A percentile compares a stretch with the other conserved stretches of the same genome.
phyloP scores from a whole-genome alignment of 2,329 filamentous ascomycete species.

The Epichloe aotearoae region DNA sequence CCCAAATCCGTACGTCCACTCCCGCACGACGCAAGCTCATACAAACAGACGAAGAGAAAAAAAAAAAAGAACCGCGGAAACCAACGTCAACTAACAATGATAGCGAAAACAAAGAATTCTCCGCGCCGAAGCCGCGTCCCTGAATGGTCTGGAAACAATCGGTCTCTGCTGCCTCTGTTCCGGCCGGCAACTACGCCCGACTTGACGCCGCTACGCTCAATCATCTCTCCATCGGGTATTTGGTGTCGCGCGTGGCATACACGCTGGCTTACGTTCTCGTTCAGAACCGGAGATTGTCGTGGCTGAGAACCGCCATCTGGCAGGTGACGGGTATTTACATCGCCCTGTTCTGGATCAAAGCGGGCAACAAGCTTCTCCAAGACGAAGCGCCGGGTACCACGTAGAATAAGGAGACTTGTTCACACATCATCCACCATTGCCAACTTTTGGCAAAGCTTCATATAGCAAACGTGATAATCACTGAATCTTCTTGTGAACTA shows the following conservation, averaged over 20 bases:
- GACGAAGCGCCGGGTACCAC: too few species aligned
- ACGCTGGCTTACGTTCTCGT: constrained; percentile 30
- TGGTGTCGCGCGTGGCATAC: constrained; percentile 26
- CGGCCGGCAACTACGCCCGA: constrained; percentile 31
- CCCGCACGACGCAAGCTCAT: too few species aligned
- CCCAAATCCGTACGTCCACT: constrained; percentile 14
- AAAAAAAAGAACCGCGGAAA: too few species aligned
- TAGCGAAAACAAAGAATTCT: constrained; percentile 41
- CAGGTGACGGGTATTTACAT: constrained; percentile 19
- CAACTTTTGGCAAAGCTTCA: too few species aligned
- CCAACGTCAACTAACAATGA: background rate
- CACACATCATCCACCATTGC: too few species aligned
- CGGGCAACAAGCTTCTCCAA: constrained; percentile 17
- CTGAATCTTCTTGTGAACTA: too few species aligned
- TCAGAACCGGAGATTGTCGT: constrained; percentile 25
- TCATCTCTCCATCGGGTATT: constrained; percentile 24
- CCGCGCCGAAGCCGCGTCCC: constrained; percentile 35
- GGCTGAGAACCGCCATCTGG: constrained; percentile 28
- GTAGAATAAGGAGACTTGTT: too few species aligned
- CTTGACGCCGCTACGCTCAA: constrained; percentile 27
- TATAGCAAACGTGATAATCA: too few species aligned
- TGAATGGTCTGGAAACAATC: constrained; percentile 32
- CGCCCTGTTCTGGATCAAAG: constrained; percentile 27
- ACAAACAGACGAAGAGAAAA: too few species aligned
- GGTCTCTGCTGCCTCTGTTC: constrained; percentile 28